Evolutionary conservation across 768 basidiomycete genomes (phyloP).

Genomic region (Kwoniella sp.): DNA sequence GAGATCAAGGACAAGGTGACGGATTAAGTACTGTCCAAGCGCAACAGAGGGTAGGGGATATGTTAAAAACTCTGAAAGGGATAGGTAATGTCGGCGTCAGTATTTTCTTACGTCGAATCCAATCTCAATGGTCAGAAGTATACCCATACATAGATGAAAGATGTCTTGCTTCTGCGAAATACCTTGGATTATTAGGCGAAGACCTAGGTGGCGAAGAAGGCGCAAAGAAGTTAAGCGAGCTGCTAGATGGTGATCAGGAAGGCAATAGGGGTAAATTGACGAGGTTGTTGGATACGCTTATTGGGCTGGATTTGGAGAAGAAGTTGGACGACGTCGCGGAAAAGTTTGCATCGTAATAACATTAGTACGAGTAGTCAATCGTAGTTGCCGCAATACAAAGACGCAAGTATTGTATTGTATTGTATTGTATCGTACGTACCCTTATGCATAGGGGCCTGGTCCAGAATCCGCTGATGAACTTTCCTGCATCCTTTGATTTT

Average conservation of each 20-base stretch:
- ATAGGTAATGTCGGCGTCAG: constrained; percentile 42
- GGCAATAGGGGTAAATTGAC: constrained; percentile 33
- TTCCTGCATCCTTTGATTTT: too few species aligned
- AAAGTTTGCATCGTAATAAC: constrained; percentile 5
- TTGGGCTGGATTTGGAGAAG: constrained; percentile 47
- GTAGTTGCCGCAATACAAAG: too few species aligned
- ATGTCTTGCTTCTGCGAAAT: constrained; percentile 31
- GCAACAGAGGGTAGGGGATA: constrained; percentile 27
- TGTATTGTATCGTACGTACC: too few species aligned
- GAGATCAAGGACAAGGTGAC: neutral
- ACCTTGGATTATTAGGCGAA: constrained; percentile 32
- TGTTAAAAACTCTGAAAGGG: constrained; percentile 39
- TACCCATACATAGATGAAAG: constrained; percentile 47
- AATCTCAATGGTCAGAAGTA: constrained; percentile 47
- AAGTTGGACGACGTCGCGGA: constrained; percentile 34
- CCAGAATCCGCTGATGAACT: too few species aligned
- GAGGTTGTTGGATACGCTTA: constrained; percentile 41
- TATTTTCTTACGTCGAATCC: constrained; percentile 44
- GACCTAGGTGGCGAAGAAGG: constrained; percentile 26
- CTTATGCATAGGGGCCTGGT: too few species aligned
- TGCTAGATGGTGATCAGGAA: constrained; percentile 6
- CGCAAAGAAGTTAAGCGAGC: constrained; percentile 20
- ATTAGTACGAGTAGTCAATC: too few species aligned
- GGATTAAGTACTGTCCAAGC: constrained; percentile 20
- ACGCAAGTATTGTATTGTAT: too few species aligned